Base-by-base conservation (phyloP, 306 rosid species). In the Vicia villosa region DNA sequence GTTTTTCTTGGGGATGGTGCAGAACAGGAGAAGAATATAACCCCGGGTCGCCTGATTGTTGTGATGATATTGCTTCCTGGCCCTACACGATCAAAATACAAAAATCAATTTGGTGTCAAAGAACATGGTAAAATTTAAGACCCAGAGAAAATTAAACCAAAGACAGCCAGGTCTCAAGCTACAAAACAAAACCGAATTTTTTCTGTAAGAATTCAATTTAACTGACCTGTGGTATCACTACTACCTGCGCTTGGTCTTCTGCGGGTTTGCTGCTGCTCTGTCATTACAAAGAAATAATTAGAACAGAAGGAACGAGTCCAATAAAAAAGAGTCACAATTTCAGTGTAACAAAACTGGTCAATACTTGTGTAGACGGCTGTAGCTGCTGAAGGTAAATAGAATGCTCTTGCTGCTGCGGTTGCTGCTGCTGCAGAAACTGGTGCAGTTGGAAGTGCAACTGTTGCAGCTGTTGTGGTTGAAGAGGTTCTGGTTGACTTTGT, bases 391-490 rank as follows among this genome's bases (percentile, higher is more conserved):
- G 55, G 63, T 71, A 52, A 67, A 56, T 72, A 66, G 72, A 72
- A 30, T 64, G 65, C 69, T 79, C 83, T 71, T 85, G 88, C 37
- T 61, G 92, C 77, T 75, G 84, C 51, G 74, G 77, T 30, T 77
- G 85, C 71, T 62, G 79, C 66, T 79, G 86, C 57, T 69, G 89
- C 32, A 63, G 43, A 60, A 77, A 47, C 63, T 76, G 74, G 36
- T 79, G 85, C 8, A 34, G 10, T 20, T 79, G 90, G 49, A 69
- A 76, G 55, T 61, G 90, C 58, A 70, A 69, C 63, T 69, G 84
- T 45, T 69, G 87, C 17, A 78, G 84, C 37, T 76, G 79, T 24
- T 84, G 85, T 21, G 62, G 74, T 56, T 77, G 87, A 65, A 82
- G 83, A 68, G 69, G 77, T 47, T 74, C 89, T 60, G 63, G 79